These are phyloP conservation scores for Sambucus nigra DNA, from an alignment of 129 eudicot species.

Conservation along the genomic window DNA sequence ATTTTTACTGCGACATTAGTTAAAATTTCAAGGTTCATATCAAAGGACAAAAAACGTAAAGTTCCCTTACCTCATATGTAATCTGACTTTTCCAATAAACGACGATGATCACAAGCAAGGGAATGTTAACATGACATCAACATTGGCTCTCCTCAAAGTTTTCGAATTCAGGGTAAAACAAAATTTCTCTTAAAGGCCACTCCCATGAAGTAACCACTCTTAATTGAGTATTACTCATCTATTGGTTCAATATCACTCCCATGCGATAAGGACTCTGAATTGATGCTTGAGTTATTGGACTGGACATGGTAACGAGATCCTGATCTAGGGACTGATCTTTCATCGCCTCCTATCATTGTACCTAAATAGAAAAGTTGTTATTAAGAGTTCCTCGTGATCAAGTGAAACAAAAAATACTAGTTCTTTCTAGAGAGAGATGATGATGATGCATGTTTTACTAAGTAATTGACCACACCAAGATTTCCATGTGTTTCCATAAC, in stretches of 20 bases:
- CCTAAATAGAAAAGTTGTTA: neutral
- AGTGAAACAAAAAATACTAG: neutral
- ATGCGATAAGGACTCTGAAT: conserved; percentile 61
- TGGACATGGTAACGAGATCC: conserved; percentile 40
- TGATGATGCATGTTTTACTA: neutral
- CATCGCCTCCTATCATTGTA: conserved; percentile 29
- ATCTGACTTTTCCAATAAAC: conserved; percentile 77
- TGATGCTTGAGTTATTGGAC: conserved; percentile 36
- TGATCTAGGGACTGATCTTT: conserved; percentile 54
- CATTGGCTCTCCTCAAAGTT: conserved; percentile 10
- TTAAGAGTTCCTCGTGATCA: neutral
- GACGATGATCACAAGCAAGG: conserved; percentile 72
- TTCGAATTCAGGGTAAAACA: conserved; percentile 4
- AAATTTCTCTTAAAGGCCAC: conserved; percentile 12
- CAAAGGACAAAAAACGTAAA: conserved; percentile 56
- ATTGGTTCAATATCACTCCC: conserved; percentile 64
- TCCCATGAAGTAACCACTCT: too few species aligned
- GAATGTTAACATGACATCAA: conserved; percentile 14
- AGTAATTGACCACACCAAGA: conserved; percentile 40
- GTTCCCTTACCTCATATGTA: conserved; percentile 73
- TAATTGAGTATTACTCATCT: conserved; percentile 50
- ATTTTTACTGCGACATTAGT: conserved; percentile 24
- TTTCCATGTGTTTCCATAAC: conserved; percentile 44
- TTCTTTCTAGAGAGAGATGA: neutral
- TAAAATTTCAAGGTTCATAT: conserved; percentile 24